phyloP scores from a whole-genome alignment of 129 eudicot species.

The Centella asiatica region DNA sequence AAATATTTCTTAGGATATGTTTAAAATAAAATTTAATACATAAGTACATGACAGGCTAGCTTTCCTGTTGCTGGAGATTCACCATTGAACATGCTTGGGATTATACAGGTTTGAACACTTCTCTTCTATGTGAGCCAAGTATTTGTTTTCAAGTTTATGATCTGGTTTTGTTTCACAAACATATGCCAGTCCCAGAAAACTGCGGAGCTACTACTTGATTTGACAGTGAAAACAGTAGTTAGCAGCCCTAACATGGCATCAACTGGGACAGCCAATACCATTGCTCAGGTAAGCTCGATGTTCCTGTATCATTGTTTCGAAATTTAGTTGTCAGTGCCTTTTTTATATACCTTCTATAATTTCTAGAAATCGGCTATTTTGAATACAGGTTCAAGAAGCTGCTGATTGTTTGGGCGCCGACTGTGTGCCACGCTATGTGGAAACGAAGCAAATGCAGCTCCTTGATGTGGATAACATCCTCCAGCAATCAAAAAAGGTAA shows the following conservation, averaged over 20 bases:
- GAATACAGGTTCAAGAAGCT: conserved; percentile 82
- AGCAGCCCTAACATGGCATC: conserved; percentile 59
- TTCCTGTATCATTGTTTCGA: conserved; percentile 7
- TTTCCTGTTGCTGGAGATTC: conserved; percentile 34
- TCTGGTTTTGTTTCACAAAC: conserved; percentile 7
- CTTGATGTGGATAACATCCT: conserved; percentile 55
- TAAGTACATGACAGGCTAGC: conserved; percentile 36
- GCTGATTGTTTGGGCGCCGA: conserved; percentile 96
- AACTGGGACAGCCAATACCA: conserved; percentile 72
- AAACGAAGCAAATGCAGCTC: conserved; percentile 47
- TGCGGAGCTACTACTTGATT: conserved; percentile 96
- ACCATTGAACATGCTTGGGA: conserved; percentile 88
- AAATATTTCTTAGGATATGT: too few relatives aligned
- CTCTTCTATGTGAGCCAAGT: conserved; percentile 2
- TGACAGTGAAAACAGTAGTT: conserved; percentile 54
- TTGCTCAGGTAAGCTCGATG: conserved; percentile 48
- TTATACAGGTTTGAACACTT: conserved; percentile 55
- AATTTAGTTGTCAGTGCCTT: neutral
- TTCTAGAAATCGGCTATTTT: neutral
- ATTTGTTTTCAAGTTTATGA: neutral
- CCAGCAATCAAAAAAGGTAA: conserved; percentile 48
- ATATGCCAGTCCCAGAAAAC: conserved; percentile 78
- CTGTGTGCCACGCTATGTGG: conserved; percentile 80
- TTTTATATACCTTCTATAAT: neutral
- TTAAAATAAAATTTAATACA: neutral